These are phyloP conservation scores for Collybiopsis confluens DNA, from an alignment of 768 basidiomycete species.

Conservation along the genomic window DNA sequence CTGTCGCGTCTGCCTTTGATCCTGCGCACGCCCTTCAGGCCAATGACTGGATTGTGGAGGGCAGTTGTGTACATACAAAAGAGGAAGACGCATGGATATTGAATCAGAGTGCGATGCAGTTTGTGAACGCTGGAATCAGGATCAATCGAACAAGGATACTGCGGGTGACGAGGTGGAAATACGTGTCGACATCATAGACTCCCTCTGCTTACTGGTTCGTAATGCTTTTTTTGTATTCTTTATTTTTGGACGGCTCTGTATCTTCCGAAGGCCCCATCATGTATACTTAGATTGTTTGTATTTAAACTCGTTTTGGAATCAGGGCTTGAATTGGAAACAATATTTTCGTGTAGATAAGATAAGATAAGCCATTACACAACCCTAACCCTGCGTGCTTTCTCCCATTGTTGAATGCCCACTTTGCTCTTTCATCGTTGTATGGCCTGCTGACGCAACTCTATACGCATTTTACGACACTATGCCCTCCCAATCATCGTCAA, in stretches of 20 bases:
- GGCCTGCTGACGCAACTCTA: neutral
- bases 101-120: neutral
- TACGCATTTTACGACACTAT: neutral
- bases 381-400: too few species aligned
- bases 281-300: too few species aligned
- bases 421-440: neutral
- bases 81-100: conserved; percentile 2
- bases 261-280: too few species aligned
- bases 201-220: too few species aligned
- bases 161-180: conserved; percentile 3
- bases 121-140: neutral
- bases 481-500: conserved; percentile 28
- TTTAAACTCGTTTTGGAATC: too few species aligned
- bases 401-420: too few species aligned
- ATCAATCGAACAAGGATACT: neutral
- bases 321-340: too few species aligned
- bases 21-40: neutral
- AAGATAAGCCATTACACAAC: too few species aligned
- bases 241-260: neutral
- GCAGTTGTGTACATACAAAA: neutral
- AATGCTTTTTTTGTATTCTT: neutral
- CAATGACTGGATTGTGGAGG: neutral
- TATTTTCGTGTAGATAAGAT: too few species aligned
- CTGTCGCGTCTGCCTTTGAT: neutral
- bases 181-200: neutral